These are phyloP conservation scores for Saturnispora dispora DNA, from an alignment of 805 yeast species.

Conservation along the genomic window DNA sequence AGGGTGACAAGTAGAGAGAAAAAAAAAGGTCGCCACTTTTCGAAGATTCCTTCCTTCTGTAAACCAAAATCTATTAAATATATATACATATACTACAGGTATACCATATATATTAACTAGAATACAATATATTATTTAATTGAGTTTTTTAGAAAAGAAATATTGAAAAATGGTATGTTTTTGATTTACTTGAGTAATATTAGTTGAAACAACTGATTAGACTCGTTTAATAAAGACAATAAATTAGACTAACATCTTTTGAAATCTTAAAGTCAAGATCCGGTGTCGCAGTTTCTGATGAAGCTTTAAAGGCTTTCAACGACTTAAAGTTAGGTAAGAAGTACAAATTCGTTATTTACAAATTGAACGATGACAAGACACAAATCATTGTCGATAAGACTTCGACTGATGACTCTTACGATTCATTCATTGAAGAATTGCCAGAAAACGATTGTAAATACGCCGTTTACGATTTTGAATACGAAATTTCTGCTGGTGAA, in stretches of 20 bases:
- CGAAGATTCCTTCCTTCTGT: not conserved
- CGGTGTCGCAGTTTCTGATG: constrained; percentile 78
- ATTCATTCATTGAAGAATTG: constrained; percentile 73
- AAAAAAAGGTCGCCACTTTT: not conserved
- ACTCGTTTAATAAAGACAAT: not conserved
- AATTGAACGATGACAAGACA: constrained; percentile 77
- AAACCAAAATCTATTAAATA: not conserved
- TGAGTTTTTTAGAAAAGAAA: not conserved
- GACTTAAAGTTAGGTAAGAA: constrained; percentile 92
- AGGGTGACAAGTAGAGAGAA: not conserved
- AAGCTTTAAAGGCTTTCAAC: constrained; percentile 86
- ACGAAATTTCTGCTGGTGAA: constrained; percentile 80
- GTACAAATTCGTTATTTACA: constrained; percentile 72
- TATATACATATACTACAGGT: not conserved
- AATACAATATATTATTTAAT: too few relatives aligned
- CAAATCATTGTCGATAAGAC: constrained; percentile 83
- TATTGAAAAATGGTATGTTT: not conserved
- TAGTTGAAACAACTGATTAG: not conserved
- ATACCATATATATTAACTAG: not conserved
- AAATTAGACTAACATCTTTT: not conserved
- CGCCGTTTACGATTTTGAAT: constrained; percentile 95
- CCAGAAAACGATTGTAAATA: constrained; percentile 96
- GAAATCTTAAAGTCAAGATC: not conserved
- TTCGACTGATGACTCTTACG: constrained; percentile 69
- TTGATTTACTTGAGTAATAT: not conserved